A percentile compares a stretch with the other conserved stretches of the same genome.
Conservation (phyloP, 2,329 filamentous ascomycete species). For the Didymella pomorum region DNA sequence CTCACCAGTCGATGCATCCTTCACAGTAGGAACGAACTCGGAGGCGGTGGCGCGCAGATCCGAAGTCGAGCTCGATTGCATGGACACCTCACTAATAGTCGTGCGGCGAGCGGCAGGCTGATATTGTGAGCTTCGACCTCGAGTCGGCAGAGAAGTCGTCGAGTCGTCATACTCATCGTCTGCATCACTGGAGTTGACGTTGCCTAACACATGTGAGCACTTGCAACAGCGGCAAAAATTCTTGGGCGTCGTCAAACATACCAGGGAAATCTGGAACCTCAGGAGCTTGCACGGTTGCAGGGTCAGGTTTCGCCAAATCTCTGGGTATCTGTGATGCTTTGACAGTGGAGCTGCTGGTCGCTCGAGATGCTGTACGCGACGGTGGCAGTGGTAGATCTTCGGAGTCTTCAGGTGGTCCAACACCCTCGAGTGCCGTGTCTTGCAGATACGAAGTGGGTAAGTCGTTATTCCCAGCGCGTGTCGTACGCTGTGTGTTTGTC, state of each 20-base stretch:
- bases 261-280: slow-evolving; percentile 25
- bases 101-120: slow-evolving; percentile 9
- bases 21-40: slow-evolving; percentile 37
- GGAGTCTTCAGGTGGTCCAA: neutral
- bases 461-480: neutral
- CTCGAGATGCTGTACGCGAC: slow-evolving; percentile 8
- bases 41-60: slow-evolving; percentile 44
- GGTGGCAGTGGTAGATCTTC: neutral
- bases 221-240: neutral
- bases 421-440: neutral
- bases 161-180: slow-evolving; percentile 11
- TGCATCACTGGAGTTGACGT: neutral
- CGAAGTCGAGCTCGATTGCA: slow-evolving; percentile 28
- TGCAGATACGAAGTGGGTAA: neutral
- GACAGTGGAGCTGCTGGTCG: slow-evolving; percentile 30
- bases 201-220: slow-evolving; percentile 25
- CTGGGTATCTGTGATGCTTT: slow-evolving; percentile 16
- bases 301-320: slow-evolving; percentile 21
- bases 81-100: slow-evolving; percentile 24
- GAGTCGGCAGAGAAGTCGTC: neutral
- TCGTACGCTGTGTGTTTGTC: neutral
- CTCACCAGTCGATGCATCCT: neutral
- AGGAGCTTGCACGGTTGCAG: slow-evolving; percentile 28
- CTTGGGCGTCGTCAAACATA: slow-evolving; percentile 17
- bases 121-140: slow-evolving; percentile 23